Evolutionary conservation across 2,329 filamentous ascomycete genomes (phyloP).

Genomic region (Paecilomyces niveus): DNA sequence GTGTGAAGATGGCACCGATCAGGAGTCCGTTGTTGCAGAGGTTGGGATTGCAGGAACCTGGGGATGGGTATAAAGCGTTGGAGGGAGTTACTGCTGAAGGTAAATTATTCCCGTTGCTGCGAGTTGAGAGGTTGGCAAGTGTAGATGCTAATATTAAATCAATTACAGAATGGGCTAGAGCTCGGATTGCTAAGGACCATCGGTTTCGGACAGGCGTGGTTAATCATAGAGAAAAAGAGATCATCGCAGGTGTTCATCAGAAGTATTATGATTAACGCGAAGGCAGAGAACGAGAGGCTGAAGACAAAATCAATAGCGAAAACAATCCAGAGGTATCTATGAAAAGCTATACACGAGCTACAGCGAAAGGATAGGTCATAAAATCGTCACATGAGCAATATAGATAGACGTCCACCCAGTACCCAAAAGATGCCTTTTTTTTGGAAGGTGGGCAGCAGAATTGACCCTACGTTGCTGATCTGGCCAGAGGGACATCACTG

Average conservation of each 20-base stretch:
- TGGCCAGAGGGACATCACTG: not conserved
- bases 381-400: not conserved
- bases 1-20: too few species aligned
- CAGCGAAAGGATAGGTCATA: not conserved
- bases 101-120: not conserved
- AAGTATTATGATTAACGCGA: conserved; percentile 4
- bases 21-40: too few species aligned
- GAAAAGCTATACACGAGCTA: not conserved
- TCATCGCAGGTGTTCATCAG: conserved; percentile 4
- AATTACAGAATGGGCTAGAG: conserved; percentile 5
- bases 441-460: not conserved
- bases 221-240: conserved; percentile 4
- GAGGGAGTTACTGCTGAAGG: conserved; percentile 6
- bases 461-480: not conserved
- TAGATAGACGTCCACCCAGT: not conserved
- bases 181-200: conserved; percentile 5
- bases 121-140: too few species aligned
- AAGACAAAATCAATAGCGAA: not conserved
- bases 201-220: conserved; percentile 5
- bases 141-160: too few species aligned
- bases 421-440: not conserved
- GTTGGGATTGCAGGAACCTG: too few species aligned
- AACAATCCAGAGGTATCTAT: not conserved
- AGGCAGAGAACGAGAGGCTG: not conserved
- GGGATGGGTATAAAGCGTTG: not conserved